phyloP scores from a whole-genome alignment of 75 land plant genomes.

The Isoetes taiwanensis region DNA sequence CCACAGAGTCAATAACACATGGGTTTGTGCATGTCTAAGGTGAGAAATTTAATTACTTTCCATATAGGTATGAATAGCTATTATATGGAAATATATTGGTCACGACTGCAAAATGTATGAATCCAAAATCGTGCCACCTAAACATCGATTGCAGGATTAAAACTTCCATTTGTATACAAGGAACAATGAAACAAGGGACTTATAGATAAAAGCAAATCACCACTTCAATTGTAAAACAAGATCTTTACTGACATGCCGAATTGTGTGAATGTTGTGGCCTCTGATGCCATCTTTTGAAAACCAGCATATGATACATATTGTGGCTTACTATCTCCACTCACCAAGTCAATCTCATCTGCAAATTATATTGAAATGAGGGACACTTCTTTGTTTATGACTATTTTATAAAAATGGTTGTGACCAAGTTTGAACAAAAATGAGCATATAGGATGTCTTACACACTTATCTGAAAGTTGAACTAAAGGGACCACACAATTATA shows the following conservation, averaged over 20 bases:
- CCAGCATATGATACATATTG: constrained; percentile 20
- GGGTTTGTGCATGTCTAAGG: too few species aligned
- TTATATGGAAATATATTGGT: constrained; percentile 45
- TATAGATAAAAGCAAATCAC: too few species aligned
- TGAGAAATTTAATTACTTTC: too few species aligned
- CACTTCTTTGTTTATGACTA: too few species aligned
- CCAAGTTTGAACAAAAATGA: not conserved
- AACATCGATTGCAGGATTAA: constrained; percentile 70
- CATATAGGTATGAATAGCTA: constrained; percentile 48
- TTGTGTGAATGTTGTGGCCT: constrained; percentile 22
- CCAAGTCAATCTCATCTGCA: constrained; percentile 40
- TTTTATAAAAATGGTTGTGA: too few species aligned
- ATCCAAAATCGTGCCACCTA: constrained; percentile 94
- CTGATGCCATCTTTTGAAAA: constrained; percentile 9
- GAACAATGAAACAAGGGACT: too few species aligned
- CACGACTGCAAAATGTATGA: constrained; percentile 73
- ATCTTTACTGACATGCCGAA: constrained; percentile 21
- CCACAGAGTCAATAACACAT: too few species aligned
- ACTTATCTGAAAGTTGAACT: not conserved
- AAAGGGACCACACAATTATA: too few species aligned
- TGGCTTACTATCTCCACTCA: constrained; percentile 18
- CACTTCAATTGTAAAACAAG: too few species aligned
- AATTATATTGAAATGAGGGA: too few species aligned
- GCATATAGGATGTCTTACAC: not conserved
- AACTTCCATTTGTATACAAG: not conserved